phyloP scores from a whole-genome alignment of 2,329 filamentous ascomycete genomes.

The Ceratocystis alfenasii region DNA sequence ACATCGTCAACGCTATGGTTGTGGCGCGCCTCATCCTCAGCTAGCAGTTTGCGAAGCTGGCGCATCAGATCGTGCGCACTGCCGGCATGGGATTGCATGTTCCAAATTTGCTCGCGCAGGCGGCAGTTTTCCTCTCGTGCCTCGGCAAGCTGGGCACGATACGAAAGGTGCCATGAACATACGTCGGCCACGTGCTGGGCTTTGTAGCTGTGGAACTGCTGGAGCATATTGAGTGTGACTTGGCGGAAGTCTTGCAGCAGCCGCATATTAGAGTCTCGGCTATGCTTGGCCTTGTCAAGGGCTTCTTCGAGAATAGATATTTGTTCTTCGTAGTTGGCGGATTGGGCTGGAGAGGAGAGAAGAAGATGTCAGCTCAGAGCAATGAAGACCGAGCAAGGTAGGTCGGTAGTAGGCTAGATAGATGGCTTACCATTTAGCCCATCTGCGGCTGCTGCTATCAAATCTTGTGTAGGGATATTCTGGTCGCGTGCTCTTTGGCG shows the following conservation, averaged over 20 bases:
- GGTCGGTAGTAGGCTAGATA: neutral
- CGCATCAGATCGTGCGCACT: constrained; percentile 47
- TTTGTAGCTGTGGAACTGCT: constrained; percentile 56
- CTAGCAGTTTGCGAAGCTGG: constrained; percentile 43
- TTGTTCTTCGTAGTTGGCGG: constrained; percentile 48
- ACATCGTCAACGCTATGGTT: constrained; percentile 42
- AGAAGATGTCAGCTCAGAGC: neutral
- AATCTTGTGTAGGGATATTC: constrained; percentile 45
- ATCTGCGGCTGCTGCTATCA: constrained; percentile 44
- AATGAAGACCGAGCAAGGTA: neutral
- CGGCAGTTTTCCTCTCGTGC: constrained; percentile 52
- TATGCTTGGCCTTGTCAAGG: constrained; percentile 49
- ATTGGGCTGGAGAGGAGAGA: constrained; percentile 36
- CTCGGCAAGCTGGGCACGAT: constrained; percentile 52
- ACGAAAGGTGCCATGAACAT: constrained; percentile 52
- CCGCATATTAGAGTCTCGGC: constrained; percentile 48
- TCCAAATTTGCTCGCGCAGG: constrained; percentile 54
- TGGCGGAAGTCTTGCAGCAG: constrained; percentile 48
- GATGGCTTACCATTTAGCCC: constrained; percentile 42
- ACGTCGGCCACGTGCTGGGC: constrained; percentile 50
- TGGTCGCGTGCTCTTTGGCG: constrained; percentile 44
- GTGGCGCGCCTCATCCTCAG: constrained; percentile 44
- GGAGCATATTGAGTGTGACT: constrained; percentile 45
- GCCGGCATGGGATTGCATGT: constrained; percentile 50
- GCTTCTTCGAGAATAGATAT: constrained; percentile 50